phyloP scores from a whole-genome alignment of 768 basidiomycete genomes.

The Lactarius evosmus region DNA sequence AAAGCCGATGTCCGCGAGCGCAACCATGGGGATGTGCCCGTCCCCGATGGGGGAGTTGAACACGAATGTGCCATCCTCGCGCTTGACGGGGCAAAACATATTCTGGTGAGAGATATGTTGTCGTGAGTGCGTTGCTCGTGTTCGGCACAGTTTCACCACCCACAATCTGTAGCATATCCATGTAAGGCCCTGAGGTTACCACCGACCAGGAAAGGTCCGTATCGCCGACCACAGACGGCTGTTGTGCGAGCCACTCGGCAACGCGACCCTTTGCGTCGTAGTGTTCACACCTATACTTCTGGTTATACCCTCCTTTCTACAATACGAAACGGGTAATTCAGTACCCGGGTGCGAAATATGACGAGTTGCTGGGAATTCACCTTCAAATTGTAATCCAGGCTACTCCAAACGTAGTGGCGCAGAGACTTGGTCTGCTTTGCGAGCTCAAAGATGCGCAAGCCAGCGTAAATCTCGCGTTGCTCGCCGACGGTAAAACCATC shows the following conservation, averaged over 20 bases:
- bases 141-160: conserved; percentile 18
- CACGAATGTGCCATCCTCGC: conserved; percentile 33
- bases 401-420: conserved; percentile 42
- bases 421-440: conserved; percentile 35
- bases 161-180: conserved; percentile 43
- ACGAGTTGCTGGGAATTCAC: conserved; percentile 23
- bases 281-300: conserved; percentile 39
- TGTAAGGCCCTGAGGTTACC: conserved; percentile 42
- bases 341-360: background rate
- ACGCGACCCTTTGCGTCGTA: conserved; percentile 42
- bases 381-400: conserved; percentile 40
- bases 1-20: conserved; percentile 35
- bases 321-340: background rate
- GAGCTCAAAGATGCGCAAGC: conserved; percentile 41
- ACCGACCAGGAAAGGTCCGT: conserved; percentile 37
- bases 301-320: conserved; percentile 27
- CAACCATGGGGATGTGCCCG: conserved; percentile 33
- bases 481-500: conserved; percentile 41
- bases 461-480: conserved; percentile 40
- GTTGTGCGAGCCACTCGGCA: conserved; percentile 37
- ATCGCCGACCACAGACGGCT: conserved; percentile 36
- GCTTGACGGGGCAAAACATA: conserved; percentile 30
- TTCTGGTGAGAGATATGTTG: conserved; percentile 5
- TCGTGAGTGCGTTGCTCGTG: background rate
- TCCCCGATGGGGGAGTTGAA: conserved; percentile 33